Base-by-base conservation (phyloP, 2,329 filamentous ascomycete species). In the Aureobasidium sp. region DNA sequence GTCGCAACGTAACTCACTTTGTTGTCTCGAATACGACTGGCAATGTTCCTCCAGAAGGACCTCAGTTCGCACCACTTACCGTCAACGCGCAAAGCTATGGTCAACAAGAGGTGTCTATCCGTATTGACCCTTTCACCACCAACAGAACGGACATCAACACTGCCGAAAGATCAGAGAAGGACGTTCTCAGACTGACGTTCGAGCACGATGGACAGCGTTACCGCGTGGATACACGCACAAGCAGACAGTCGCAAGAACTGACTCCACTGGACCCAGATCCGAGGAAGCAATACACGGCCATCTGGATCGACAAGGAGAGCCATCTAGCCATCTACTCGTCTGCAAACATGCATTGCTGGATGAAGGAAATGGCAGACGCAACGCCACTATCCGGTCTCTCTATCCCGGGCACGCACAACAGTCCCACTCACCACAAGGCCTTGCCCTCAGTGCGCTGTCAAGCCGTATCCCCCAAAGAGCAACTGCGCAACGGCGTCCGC, bases 401-500 rank as follows among this genome's bases (percentile, higher is more conserved):
- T 55, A 94, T 97, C 65, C 94, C 94, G 0, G 94, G 94, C 66
- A 97, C 94, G 0, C 94, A 99, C 79, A 97, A 99, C 77, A 90
- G 89, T 20, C 90, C 94, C 7, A 95, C 92, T 11, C 88, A 84
- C 76, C 82, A 95, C 78, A 82, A 84, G 53, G 92, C 94, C 14
- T 82, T 97, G 5, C 94, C 94, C 1, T 96, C 91, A 1, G 94
- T 97, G 41, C 88, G 94, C 42, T 97, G 94, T 75, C 94, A 99
- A 77, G 87, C 89, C 37, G 90, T 92, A 20, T 80, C 84, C 64
- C 82, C 95, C 5, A 79, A 81, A 53, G 84, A 87, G 59, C 94
- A 99, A 75, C 84, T 99, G 31, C 81, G 86, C 62, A 93, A 96
- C 72, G 94, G 94, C 31, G 88, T 97, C 49, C 90, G 94, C 57